Percentiles rank a stretch among this genome's conserved stretches.
Evolutionary conservation across 768 basidiomycete species (phyloP).

Genomic region (Serendipita sp.): DNA sequence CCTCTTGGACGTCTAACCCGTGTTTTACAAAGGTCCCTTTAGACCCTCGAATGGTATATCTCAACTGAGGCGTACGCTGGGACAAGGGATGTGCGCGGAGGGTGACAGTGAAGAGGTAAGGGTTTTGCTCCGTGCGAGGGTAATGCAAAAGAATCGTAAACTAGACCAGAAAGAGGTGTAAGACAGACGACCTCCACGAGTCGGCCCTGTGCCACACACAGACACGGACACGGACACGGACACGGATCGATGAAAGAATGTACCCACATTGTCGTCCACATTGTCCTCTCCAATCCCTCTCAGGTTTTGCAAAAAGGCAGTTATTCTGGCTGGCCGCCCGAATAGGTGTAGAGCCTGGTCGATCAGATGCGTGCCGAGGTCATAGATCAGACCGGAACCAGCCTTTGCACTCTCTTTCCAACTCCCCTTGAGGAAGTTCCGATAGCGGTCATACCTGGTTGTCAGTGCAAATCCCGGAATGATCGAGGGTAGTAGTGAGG

Average conservation of each 20-base stretch:
- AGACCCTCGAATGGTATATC: constrained; percentile 57
- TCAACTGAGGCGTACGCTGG: constrained; percentile 44
- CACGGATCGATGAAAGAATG: neutral
- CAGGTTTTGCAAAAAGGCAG: constrained; percentile 53
- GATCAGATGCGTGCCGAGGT: constrained; percentile 66
- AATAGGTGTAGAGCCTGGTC: constrained; percentile 66
- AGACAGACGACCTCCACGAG: too few relatives aligned
- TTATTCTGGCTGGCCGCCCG: constrained; percentile 52
- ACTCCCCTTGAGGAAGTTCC: constrained; percentile 42
- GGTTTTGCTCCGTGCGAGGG: constrained; percentile 15
- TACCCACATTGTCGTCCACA: constrained; percentile 49
- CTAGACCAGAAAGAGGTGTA: constrained; percentile 16
- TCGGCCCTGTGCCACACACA: neutral
- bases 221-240: too few relatives aligned
- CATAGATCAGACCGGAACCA: constrained; percentile 55
- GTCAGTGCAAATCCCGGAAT: neutral
- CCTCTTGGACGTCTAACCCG: constrained; percentile 68
- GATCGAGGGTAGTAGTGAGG: neutral
- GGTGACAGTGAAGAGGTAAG: constrained; percentile 47
- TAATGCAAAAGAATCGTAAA: constrained; percentile 40
- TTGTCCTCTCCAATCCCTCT: constrained; percentile 44
- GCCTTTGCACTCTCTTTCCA: constrained; percentile 66
- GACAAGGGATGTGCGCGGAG: constrained; percentile 57
- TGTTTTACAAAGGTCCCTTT: constrained; percentile 58
- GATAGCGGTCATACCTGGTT: constrained; percentile 58